Base-by-base conservation (phyloP, 2,329 filamentous ascomycete genomes). In the Purpureocillium lavendulum region DNA sequence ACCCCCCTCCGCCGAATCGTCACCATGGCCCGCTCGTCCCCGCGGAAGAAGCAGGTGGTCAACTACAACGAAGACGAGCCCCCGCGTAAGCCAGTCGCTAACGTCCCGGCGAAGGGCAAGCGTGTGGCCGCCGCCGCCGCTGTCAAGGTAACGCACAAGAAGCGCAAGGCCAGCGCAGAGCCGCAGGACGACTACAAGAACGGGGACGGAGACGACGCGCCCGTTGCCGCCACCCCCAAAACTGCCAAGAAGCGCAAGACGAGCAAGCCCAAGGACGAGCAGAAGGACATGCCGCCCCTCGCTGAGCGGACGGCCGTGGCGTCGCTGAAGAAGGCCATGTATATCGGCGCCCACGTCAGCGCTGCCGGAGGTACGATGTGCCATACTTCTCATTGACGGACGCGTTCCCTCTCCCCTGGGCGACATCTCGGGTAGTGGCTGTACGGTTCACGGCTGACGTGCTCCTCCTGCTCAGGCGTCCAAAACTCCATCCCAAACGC, bases 261-360 rank as follows among this genome's bases (percentile, higher is more conserved):
- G 16, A 21, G 21, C 17, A 26, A 33, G 24, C 2, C 54, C 9
- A 65, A 65, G 40, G 46, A 49, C 7, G 61, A 64, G 35, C 55
- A 56, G 17, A 65, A 66, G 21, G 65, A 68, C 40, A 49, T 50
- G 18, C 77, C 78, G 69, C 80, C 85, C 0, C 61, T 95, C 2
- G 82, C 80, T 15, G 66, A 71, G 18, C 75, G 92, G 29, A 89
- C 87, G 1, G 62, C 71, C 4, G 60, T 80, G 24, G 50, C 62
- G 11, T 77, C 79, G 1, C 68, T 90, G 45, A 81, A 82, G 57
- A 74, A 70, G 57, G 61, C 70, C 11, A 84, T 96, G 74, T 82
- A 85, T 53, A 82, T 98, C 40, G 92, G 92, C 13, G 92, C 92
- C 1, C 92, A 98, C 59, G 87, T 97, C 45, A 92, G 84, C 60